Conservation (phyloP, 2,329 filamentous ascomycete species). For the Aspergillus pseudonomiae region DNA sequence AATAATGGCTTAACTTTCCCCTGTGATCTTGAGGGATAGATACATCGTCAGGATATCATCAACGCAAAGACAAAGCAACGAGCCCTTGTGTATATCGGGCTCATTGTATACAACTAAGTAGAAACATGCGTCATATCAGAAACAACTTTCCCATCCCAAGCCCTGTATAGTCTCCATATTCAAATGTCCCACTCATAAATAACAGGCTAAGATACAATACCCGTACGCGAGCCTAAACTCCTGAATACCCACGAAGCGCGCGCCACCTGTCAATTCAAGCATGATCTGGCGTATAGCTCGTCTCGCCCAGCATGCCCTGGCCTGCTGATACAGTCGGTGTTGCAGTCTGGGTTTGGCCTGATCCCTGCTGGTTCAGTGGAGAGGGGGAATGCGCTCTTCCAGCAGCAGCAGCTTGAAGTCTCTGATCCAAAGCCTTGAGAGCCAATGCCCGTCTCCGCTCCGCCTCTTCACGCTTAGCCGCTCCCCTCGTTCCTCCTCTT, state of each 20-base stretch:
- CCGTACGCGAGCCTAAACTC: slow-evolving; percentile 18
- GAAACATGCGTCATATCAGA: neutral
- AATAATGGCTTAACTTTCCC: neutral
- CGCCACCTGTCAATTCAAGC: slow-evolving; percentile 25
- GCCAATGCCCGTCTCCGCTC: slow-evolving; percentile 87
- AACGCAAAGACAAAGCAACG: neutral
- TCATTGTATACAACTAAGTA: neutral
- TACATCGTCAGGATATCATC: slow-evolving; percentile 3
- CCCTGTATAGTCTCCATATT: neutral
- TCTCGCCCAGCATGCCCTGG: slow-evolving; percentile 66
- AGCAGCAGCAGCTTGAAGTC: slow-evolving; percentile 79
- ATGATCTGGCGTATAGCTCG: slow-evolving; percentile 69
- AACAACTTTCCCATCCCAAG: neutral
- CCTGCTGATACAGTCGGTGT: slow-evolving; percentile 59
- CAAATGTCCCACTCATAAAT: neutral
- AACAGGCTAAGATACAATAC: neutral
- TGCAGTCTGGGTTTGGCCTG: slow-evolving; percentile 52
- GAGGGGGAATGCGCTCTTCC: slow-evolving; percentile 49
- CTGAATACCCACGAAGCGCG: slow-evolving; percentile 12
- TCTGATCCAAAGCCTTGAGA: slow-evolving; percentile 87
- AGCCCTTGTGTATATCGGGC: neutral
- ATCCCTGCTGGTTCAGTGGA: slow-evolving; percentile 33
- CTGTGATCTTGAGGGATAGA: neutral
- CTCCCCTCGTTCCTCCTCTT: slow-evolving; percentile 49
- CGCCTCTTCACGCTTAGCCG: slow-evolving; percentile 81